These are phyloP conservation scores for Phytopythium sindhum DNA, from an alignment of 352 stramenopile species.

Conservation along the genomic window DNA sequence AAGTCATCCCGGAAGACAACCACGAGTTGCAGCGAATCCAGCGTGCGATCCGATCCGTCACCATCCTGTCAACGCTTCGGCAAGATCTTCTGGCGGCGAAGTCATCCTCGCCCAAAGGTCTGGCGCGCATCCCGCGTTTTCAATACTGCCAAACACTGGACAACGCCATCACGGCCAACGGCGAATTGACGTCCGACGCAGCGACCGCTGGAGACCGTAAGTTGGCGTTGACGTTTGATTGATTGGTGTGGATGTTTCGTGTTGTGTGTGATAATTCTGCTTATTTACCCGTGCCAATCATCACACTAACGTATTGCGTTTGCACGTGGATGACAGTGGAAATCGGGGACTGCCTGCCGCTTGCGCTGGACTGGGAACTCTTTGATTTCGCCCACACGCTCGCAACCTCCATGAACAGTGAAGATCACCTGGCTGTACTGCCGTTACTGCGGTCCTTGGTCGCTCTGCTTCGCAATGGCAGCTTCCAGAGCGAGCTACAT, in stretches of 20 bases:
- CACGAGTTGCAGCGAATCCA: slow-evolving; percentile 71
- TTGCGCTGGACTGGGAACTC: slow-evolving; percentile 71
- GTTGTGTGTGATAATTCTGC: not conserved
- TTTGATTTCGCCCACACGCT: slow-evolving; percentile 66
- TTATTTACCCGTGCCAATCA: not conserved
- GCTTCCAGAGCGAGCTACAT: slow-evolving; percentile 47
- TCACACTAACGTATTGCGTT: slow-evolving; percentile 11
- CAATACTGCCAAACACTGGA: slow-evolving; percentile 79
- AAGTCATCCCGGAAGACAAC: slow-evolving; percentile 44
- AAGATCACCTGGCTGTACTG: slow-evolving; percentile 68
- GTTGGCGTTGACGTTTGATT: too few relatives aligned
- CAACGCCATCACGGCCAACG: slow-evolving; percentile 68
- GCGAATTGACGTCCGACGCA: slow-evolving; percentile 47
- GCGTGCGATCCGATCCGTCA: slow-evolving; percentile 62
- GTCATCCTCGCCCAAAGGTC: slow-evolving; percentile 16
- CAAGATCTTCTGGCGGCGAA: slow-evolving; percentile 41
- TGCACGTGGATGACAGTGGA: slow-evolving; percentile 30
- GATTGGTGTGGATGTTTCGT: too few relatives aligned
- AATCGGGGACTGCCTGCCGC: slow-evolving; percentile 46
- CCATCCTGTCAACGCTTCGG: slow-evolving; percentile 53
- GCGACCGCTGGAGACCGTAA: slow-evolving; percentile 46
- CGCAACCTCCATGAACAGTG: slow-evolving; percentile 78
- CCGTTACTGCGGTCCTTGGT: slow-evolving; percentile 59
- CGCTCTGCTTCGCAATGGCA: slow-evolving; percentile 42
- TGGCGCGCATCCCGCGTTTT: slow-evolving; percentile 51